A percentile compares a stretch with the other conserved stretches of the same genome.
These are phyloP conservation scores for Cucurbitaria berberidis DNA, from an alignment of 2,329 filamentous ascomycete genomes.

Conservation along the genomic window DNA sequence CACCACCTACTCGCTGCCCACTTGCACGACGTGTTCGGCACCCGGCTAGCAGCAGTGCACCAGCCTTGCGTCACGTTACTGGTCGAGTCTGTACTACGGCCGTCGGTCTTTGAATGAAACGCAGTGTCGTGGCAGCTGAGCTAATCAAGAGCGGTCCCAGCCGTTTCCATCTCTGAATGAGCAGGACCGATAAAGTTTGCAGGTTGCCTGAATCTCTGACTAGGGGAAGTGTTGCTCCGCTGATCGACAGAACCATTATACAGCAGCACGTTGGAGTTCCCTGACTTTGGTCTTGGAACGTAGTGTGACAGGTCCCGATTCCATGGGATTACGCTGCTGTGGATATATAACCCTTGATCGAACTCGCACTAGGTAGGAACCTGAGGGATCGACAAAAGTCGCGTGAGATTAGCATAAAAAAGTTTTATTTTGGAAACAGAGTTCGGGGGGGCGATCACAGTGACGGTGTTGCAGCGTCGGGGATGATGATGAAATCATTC, in stretches of 20 bases:
- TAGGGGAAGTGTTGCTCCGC: not conserved
- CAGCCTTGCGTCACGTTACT: slow-evolving; percentile 3
- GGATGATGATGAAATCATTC: slow-evolving; percentile 11
- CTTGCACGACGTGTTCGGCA: not conserved
- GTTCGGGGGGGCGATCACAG: not conserved
- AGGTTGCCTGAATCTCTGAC: not conserved
- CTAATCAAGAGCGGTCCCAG: not conserved
- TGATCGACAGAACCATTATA: slow-evolving; percentile 1
- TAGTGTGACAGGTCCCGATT: not conserved
- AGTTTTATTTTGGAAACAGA: slow-evolving; percentile 5
- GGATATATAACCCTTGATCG: not conserved
- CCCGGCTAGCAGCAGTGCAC: not conserved
- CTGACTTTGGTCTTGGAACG: not conserved
- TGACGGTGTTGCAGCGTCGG: slow-evolving; percentile 1
- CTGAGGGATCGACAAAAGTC: not conserved
- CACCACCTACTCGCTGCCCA: not conserved
- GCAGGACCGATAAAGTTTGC: slow-evolving; percentile 17
- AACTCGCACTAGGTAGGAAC: not conserved
- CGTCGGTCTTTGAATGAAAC: slow-evolving; percentile 8
- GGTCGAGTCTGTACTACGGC: slow-evolving; percentile 2
- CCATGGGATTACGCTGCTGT: not conserved
- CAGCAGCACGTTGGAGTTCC: not conserved
- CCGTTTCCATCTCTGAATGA: not conserved
- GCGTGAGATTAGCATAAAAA: not conserved
- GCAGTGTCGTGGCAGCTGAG: slow-evolving; percentile 1